A percentile compares a stretch with the other conserved stretches of the same genome.
Conservation (phyloP, 345 rosid genomes). For the Nephelium lappaceum region DNA sequence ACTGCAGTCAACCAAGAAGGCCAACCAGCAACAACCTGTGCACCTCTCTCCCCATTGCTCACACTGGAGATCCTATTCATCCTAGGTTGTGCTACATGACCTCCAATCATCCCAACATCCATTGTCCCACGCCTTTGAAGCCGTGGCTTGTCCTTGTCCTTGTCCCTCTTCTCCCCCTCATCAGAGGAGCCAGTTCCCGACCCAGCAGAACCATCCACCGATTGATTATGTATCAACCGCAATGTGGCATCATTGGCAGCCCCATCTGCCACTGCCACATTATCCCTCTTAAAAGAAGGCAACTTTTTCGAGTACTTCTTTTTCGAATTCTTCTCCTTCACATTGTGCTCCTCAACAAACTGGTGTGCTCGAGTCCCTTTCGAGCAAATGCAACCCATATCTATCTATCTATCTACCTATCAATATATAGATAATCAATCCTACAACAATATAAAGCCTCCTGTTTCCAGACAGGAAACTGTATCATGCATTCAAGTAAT, state of each 20-base stretch:
- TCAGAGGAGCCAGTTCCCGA: slow-evolving; percentile 25
- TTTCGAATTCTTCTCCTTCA: slow-evolving; percentile 33
- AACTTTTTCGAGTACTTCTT: slow-evolving; percentile 39
- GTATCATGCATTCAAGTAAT: slow-evolving; percentile 17
- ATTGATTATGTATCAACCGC: slow-evolving; percentile 40
- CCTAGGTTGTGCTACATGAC: slow-evolving; percentile 31
- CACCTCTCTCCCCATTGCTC: slow-evolving; percentile 66
- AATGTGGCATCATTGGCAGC: slow-evolving; percentile 40
- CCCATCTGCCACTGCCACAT: slow-evolving; percentile 30
- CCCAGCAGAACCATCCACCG: slow-evolving; percentile 23
- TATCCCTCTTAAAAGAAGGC: slow-evolving; percentile 40
- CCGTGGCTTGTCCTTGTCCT: slow-evolving; percentile 30
- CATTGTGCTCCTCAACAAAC: slow-evolving; percentile 26
- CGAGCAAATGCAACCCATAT: slow-evolving; percentile 92
- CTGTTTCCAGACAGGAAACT: slow-evolving; percentile 34
- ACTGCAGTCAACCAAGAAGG: slow-evolving; percentile 90
- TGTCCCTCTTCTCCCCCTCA: slow-evolving; percentile 39
- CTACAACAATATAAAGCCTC: slow-evolving; percentile 23
- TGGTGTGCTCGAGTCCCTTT: slow-evolving; percentile 56
- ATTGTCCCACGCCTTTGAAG: slow-evolving; percentile 31
- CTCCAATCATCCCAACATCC: slow-evolving; percentile 30
- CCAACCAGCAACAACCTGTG: slow-evolving; percentile 91
- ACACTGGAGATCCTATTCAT: slow-evolving; percentile 49
- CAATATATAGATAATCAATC: background rate
- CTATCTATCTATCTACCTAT: background rate